Conservation (phyloP, 176 grass and related monocot species). For the Coix lacrymajobi region DNA sequence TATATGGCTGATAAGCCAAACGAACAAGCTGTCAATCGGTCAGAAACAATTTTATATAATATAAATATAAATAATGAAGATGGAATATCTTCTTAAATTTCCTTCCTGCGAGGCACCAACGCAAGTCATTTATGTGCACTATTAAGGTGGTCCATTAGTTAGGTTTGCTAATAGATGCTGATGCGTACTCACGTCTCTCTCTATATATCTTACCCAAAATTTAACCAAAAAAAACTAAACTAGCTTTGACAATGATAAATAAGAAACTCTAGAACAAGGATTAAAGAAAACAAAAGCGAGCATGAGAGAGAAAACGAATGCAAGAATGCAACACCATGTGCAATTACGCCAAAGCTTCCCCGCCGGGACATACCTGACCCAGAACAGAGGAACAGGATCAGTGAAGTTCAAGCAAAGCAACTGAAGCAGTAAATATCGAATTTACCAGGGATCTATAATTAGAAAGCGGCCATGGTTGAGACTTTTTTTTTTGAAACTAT, state of each 20-base stretch:
- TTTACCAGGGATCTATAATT: neutral
- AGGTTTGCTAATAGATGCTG: neutral
- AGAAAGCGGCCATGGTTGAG: neutral
- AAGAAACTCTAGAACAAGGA: neutral
- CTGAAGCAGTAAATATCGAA: neutral
- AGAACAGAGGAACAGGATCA: neutral
- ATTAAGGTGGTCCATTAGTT: slow-evolving; percentile 31
- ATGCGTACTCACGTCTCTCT: neutral
- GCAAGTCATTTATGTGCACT: slow-evolving; percentile 26
- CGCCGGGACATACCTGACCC: neutral
- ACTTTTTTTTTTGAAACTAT: no score
- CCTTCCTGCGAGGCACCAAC: neutral
- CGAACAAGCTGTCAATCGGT: no score
- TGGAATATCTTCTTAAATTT: neutral
- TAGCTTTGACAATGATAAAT: slow-evolving; percentile 11
- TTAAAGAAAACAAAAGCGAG: slow-evolving; percentile 2
- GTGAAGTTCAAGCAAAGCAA: neutral
- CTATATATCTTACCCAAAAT: slow-evolving; percentile 14
- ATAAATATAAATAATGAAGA: neutral
- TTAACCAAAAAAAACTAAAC: neutral
- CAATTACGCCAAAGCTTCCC: slow-evolving; percentile 9
- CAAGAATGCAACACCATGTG: neutral
- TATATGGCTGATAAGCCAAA: no score
- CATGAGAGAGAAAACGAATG: slow-evolving; percentile 13
- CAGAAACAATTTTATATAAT: neutral